phyloP scores from a whole-genome alignment of 352 stramenopile genomes.

The Phytophthora kernoviae region DNA sequence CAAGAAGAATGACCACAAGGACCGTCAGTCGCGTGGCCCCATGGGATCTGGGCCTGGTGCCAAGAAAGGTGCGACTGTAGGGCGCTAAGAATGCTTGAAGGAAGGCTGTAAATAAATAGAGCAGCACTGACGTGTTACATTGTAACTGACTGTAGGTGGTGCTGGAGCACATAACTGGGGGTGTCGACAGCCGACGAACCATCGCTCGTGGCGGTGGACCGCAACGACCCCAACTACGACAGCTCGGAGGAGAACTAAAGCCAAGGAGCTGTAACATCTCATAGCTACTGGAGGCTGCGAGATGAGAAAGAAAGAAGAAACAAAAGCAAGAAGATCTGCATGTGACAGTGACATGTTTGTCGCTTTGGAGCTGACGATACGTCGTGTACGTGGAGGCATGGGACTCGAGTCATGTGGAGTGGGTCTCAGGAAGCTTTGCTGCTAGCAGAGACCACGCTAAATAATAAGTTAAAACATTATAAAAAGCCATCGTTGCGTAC shows the following conservation, averaged over 20 bases:
- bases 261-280: conserved; percentile 1
- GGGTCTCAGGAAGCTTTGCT: too few species aligned
- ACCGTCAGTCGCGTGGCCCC: conserved; percentile 76
- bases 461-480: conserved; percentile 33
- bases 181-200: conserved; percentile 45
- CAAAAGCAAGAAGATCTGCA: conserved; percentile 2
- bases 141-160: conserved; percentile 43
- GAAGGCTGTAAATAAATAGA: neutral
- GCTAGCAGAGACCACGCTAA: neutral
- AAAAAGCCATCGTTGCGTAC: conserved; percentile 19
- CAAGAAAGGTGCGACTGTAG: conserved; percentile 62
- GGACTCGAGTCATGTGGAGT: too few species aligned
- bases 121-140: conserved; percentile 1
- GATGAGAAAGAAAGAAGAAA: neutral
- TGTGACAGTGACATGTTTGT: neutral
- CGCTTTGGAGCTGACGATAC: too few species aligned
- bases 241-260: conserved; percentile 50
- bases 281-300: neutral
- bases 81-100: too few species aligned
- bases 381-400: too few species aligned
- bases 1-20: conserved; percentile 89
- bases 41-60: conserved; percentile 44
- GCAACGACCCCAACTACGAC: conserved; percentile 82
- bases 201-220: conserved; percentile 54
- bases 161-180: conserved; percentile 87